These are phyloP conservation scores for Glebionis coronaria DNA, from an alignment of 129 eudicot genomes.

Conservation along the genomic window DNA sequence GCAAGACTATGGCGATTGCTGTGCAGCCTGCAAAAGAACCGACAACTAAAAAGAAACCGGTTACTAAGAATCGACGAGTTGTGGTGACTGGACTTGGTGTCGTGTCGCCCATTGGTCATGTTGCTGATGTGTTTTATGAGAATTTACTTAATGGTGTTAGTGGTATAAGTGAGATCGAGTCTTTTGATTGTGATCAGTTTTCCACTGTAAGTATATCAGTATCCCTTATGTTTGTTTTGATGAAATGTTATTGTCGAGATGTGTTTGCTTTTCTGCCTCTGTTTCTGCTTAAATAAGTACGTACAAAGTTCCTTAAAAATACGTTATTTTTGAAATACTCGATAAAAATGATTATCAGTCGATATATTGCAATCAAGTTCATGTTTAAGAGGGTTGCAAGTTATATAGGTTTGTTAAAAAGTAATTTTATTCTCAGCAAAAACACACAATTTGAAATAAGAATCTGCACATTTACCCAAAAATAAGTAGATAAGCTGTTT, in stretches of 20 bases:
- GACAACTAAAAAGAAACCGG: constrained; percentile 22
- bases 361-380: too few relatives aligned
- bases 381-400: too few relatives aligned
- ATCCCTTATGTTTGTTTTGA: constrained; percentile 3
- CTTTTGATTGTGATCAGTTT: constrained; percentile 32
- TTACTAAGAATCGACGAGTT: constrained; percentile 28
- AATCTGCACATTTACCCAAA: too few relatives aligned
- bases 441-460: background rate
- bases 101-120: constrained; percentile 36
- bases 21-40: constrained; percentile 34
- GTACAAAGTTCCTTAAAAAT: too few relatives aligned
- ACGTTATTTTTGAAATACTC: too few relatives aligned
- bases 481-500: too few relatives aligned
- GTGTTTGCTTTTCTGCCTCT: too few relatives aligned
- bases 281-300: too few relatives aligned
- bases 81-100: constrained; percentile 39
- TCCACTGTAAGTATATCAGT: constrained; percentile 22
- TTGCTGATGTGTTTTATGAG: constrained; percentile 29
- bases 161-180: constrained; percentile 32
- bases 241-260: too few relatives aligned
- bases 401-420: too few relatives aligned
- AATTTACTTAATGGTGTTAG: constrained; percentile 36
- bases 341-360: too few relatives aligned
- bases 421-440: too few relatives aligned
- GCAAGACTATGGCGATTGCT: constrained; percentile 29